These are phyloP conservation scores for Betula pendula DNA, from an alignment of 306 rosid species.

Conservation along the genomic window DNA sequence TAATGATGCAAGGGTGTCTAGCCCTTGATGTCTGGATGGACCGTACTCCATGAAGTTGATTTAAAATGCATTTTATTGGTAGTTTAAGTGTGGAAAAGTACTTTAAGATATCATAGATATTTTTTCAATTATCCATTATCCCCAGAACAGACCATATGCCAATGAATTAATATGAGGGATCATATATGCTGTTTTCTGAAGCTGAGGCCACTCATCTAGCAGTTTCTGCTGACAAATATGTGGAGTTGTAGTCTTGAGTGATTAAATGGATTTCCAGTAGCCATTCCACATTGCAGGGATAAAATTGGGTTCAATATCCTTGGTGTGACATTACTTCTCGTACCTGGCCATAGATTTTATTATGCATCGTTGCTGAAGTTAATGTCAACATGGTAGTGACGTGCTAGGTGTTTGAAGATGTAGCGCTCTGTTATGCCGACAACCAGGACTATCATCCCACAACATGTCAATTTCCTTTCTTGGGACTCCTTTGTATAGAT, in stretches of 20 bases:
- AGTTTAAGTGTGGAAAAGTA: background rate
- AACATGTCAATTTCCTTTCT: background rate
- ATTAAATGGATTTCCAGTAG: background rate
- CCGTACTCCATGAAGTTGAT: background rate
- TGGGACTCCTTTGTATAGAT: background rate
- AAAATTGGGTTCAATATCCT: background rate
- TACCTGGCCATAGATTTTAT: background rate
- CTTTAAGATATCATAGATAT: background rate
- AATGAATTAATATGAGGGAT: background rate
- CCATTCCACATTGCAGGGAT: background rate
- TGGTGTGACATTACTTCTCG: background rate
- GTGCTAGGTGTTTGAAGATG: slow-evolving; percentile 1
- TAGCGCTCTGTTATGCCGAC: background rate
- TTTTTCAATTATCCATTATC: background rate
- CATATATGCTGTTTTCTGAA: background rate
- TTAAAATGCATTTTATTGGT: background rate
- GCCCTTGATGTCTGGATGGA: background rate
- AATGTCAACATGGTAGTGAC: background rate
- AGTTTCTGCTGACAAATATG: background rate
- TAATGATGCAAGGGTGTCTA: background rate
- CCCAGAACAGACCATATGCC: background rate
- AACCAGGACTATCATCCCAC: background rate
- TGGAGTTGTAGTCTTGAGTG: background rate
- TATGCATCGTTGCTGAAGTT: background rate
- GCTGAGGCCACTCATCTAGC: background rate